Conservation (phyloP, 495 filamentous ascomycete species). For the Aspergillus panamensis region DNA sequence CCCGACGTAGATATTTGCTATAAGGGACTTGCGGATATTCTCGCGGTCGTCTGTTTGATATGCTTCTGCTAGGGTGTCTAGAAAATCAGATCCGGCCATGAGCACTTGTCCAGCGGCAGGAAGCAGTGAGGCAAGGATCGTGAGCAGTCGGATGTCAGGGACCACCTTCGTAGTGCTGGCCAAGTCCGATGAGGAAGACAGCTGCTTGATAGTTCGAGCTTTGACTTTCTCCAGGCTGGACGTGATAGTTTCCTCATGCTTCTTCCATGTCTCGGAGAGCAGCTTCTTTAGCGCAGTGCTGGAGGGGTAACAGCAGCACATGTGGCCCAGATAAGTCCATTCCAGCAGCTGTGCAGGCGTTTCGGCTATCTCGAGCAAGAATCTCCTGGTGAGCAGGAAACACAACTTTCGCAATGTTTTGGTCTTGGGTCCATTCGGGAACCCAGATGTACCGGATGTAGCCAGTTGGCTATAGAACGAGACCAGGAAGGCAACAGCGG, state of each 20-base stretch:
- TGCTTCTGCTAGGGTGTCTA: conserved; percentile 66
- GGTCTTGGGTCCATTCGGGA: conserved; percentile 46
- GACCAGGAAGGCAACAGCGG: conserved; percentile 55
- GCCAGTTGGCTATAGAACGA: conserved; percentile 57
- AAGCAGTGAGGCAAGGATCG: conserved; percentile 37
- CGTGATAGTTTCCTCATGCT: conserved; percentile 37
- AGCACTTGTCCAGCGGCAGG: conserved; percentile 53
- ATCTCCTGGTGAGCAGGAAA: conserved; percentile 57
- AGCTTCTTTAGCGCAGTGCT: conserved; percentile 40
- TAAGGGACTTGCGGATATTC: conserved; percentile 57
- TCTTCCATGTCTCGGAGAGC: conserved; percentile 39
- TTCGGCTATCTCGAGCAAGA: conserved; percentile 28
- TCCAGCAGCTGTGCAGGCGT: conserved; percentile 31
- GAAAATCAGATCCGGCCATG: conserved; percentile 77
- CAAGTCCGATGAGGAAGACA: conserved; percentile 45
- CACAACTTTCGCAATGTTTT: conserved; percentile 54
- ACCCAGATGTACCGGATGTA: conserved; percentile 31
- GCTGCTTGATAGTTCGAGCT: conserved; percentile 38
- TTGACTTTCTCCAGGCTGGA: conserved; percentile 48
- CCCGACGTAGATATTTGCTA: conserved; percentile 68
- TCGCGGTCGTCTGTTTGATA: conserved; percentile 57
- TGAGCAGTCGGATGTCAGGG: conserved; percentile 38
- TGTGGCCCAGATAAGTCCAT: conserved; percentile 38
- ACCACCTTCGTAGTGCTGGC: conserved; percentile 24
- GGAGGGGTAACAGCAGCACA: conserved; percentile 41